Conservation (phyloP, 1,139 yeast species). For the Petasospora fabianii region DNA sequence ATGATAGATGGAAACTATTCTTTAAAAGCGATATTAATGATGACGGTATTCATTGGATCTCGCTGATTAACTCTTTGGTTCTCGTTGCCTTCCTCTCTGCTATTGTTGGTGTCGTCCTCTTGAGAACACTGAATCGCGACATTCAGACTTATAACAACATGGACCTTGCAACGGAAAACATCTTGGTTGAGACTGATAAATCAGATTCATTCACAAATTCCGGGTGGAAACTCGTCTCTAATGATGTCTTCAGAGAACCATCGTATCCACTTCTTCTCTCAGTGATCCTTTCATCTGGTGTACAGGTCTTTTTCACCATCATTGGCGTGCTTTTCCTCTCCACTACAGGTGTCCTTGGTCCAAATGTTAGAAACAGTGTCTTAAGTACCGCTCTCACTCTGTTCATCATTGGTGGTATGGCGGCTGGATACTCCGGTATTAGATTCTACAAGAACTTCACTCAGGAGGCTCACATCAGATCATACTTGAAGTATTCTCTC, state of each 20-base stretch:
- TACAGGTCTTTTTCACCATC: constrained; percentile 63
- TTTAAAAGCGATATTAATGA: constrained; percentile 51
- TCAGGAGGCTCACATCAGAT: constrained; percentile 29
- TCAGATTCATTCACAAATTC: constrained; percentile 29
- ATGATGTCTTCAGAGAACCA: constrained; percentile 56
- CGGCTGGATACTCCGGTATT: constrained; percentile 70
- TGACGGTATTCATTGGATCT: constrained; percentile 64
- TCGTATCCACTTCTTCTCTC: constrained; percentile 40
- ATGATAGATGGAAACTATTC: constrained; percentile 72
- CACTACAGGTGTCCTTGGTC: constrained; percentile 52
- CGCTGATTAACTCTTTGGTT: constrained; percentile 62
- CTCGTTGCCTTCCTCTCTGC: constrained; percentile 55
- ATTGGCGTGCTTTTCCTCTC: constrained; percentile 58
- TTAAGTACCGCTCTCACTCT: constrained; percentile 56
- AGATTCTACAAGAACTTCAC: constrained; percentile 54
- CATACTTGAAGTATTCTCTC: constrained; percentile 35
- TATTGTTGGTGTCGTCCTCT: constrained; percentile 59
- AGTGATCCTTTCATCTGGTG: constrained; percentile 66
- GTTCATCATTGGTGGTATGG: constrained; percentile 65
- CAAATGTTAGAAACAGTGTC: constrained; percentile 65
- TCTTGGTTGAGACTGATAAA: constrained; percentile 24
- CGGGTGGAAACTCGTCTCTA: constrained; percentile 55
- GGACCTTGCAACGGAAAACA: constrained; percentile 27
- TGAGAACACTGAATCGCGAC: constrained; percentile 45
- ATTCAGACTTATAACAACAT: constrained; percentile 37